These are phyloP conservation scores for Kluyveromyces wickerhamii DNA, from an alignment of 805 yeast genomes.

Conservation along the genomic window DNA sequence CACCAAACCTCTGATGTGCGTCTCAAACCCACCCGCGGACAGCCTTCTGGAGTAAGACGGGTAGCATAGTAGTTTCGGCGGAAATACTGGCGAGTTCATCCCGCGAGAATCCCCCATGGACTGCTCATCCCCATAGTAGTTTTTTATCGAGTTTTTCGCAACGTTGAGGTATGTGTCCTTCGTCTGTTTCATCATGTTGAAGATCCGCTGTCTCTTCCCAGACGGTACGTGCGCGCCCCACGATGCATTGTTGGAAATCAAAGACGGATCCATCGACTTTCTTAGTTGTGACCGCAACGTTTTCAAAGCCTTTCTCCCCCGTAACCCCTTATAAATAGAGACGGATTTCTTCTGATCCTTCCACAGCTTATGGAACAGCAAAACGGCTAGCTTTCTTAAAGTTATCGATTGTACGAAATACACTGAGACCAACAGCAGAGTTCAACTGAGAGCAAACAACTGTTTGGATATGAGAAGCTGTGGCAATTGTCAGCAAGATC, in stretches of 20 bases:
- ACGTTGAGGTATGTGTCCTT: slow-evolving; percentile 51
- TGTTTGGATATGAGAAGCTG: too few relatives aligned
- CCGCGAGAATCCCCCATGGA: slow-evolving; percentile 5
- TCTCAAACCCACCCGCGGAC: slow-evolving; percentile 35
- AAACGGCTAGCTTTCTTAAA: too few relatives aligned
- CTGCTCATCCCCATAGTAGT: slow-evolving; percentile 8
- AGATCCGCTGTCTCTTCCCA: slow-evolving; percentile 38
- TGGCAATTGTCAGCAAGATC: too few relatives aligned
- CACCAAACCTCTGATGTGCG: slow-evolving; percentile 66
- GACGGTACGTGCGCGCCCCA: slow-evolving; percentile 6
- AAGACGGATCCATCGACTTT: slow-evolving; percentile 6
- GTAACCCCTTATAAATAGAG: slow-evolving; percentile 14
- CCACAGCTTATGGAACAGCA: slow-evolving; percentile 12
- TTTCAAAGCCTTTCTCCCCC: slow-evolving; percentile 12
- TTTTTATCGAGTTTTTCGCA: slow-evolving; percentile 25
- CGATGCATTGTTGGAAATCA: background rate
- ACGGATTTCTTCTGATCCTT: slow-evolving; percentile 11
- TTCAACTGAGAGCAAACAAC: too few relatives aligned
- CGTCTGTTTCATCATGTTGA: slow-evolving; percentile 46
- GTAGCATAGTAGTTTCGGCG: slow-evolving; percentile 53
- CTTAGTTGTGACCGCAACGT: slow-evolving; percentile 8
- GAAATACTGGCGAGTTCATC: slow-evolving; percentile 25
- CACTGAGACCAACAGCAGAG: too few relatives aligned
- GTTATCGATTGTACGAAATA: too few relatives aligned
- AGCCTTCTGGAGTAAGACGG: slow-evolving; percentile 44